Conservation (phyloP, 2,329 filamentous ascomycete genomes). For the Orbilia blumenaviensis region DNA sequence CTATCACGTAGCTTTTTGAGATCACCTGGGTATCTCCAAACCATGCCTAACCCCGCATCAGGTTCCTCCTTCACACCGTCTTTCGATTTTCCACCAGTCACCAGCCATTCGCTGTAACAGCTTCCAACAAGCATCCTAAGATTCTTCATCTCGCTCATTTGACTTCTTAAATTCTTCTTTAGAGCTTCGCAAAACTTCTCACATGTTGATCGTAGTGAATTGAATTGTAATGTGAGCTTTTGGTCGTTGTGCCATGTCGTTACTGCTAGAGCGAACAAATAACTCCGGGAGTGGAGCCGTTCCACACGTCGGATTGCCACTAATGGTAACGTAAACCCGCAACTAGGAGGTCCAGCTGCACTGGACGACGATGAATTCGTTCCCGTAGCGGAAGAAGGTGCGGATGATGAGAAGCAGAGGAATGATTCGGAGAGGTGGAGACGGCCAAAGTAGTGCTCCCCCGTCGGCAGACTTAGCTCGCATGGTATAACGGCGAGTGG, state of each 20-base stretch:
- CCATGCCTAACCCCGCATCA: slow-evolving; percentile 91
- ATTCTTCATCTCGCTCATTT: slow-evolving; percentile 85
- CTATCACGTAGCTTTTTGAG: slow-evolving; percentile 90
- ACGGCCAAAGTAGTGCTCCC: slow-evolving; percentile 90
- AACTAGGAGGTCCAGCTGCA: slow-evolving; percentile 74
- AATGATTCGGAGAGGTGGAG: slow-evolving; percentile 93
- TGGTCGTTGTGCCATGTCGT: slow-evolving; percentile 95
- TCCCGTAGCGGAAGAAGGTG: slow-evolving; percentile 83
- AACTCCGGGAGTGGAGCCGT: slow-evolving; percentile 88
- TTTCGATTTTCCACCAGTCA: slow-evolving; percentile 67
- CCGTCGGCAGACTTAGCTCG: slow-evolving; percentile 86
- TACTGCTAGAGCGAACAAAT: slow-evolving; percentile 89
- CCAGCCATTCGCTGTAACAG: slow-evolving; percentile 89
- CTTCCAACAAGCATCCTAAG: slow-evolving; percentile 80
- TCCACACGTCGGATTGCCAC: slow-evolving; percentile 92
- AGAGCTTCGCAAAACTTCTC: slow-evolving; percentile 96
- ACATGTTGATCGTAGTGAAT: slow-evolving; percentile 85
- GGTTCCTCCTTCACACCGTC: slow-evolving; percentile 73
- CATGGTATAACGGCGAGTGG: slow-evolving; percentile 96
- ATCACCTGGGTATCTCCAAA: slow-evolving; percentile 95
- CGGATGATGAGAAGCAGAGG: slow-evolving; percentile 93
- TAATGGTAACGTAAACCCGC: slow-evolving; percentile 88
- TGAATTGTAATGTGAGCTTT: slow-evolving; percentile 89
- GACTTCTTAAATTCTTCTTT: slow-evolving; percentile 86
- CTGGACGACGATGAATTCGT: slow-evolving; percentile 80